phyloP scores from a whole-genome alignment of 306 rosid species.

The Rubus parviflorus region DNA sequence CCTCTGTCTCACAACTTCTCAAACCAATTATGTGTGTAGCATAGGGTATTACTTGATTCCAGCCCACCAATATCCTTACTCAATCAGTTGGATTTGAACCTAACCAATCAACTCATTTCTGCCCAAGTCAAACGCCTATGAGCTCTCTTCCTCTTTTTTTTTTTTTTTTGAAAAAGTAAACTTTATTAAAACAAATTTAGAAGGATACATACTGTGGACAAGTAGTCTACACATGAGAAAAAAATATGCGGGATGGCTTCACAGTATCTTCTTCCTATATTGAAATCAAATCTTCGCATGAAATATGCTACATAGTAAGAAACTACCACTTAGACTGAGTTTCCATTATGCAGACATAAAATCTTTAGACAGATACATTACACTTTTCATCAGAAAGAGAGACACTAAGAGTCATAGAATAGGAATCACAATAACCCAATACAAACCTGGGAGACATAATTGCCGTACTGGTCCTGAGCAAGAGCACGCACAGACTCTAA shows the following conservation, averaged over 20 bases:
- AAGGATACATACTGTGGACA: neutral
- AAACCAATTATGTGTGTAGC: neutral
- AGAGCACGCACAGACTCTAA: constrained; percentile 54
- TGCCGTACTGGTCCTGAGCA: constrained; percentile 71
- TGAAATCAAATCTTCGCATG: neutral
- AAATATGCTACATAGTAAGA: neutral
- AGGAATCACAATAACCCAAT: neutral
- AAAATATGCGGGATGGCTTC: neutral
- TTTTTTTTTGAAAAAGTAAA: too few relatives aligned
- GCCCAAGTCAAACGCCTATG: neutral
- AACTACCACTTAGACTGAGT: neutral
- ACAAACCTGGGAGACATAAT: constrained; percentile 68
- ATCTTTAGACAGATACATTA: neutral
- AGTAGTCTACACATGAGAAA: neutral
- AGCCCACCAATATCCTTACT: neutral
- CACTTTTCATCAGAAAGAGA: neutral
- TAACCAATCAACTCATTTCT: neutral
- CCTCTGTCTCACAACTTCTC: neutral
- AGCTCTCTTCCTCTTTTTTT: neutral
- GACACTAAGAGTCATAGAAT: neutral
- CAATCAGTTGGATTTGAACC: constrained; percentile 1
- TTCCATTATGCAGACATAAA: neutral
- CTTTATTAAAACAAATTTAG: neutral
- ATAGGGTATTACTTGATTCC: neutral
- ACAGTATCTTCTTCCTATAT: neutral